Evolutionary conservation across 2,329 filamentous ascomycete species (phyloP), one percentile per base, ranked within the genome.

Genomic region (Aspergillus tubingensis): DNA sequence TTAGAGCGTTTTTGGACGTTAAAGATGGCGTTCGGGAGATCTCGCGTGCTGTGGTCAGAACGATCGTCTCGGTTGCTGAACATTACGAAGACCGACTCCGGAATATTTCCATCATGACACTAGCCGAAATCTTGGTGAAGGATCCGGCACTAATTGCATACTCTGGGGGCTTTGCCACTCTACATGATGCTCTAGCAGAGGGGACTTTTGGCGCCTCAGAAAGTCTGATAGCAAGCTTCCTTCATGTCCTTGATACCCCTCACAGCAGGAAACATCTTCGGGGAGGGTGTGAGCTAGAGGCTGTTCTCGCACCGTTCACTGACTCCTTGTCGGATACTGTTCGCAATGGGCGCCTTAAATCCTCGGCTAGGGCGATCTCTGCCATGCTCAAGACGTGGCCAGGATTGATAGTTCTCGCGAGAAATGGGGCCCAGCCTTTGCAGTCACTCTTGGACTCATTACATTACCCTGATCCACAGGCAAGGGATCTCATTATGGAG

Each of bases 121-220:
- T 99, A 32, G 91, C 93, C 5, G 95, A 99, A 73, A 91, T 99
- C 47, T 82, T 99, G 59, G 86, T 98, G 39, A 89, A 91, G 65
- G 91, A 96, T 68, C 93, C 96, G 2, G 85, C 85, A 50, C 81
- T 97, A 17, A 81, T 97, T 19, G 87, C 95, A 27, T 86, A 90
- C 53, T 91, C 93, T 3, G 93, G 94, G 10, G 95, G 94, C 2
- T 84, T 99, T 65, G 87, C 88, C 15, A 88, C 92, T 2, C 79
- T 99, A n/a, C 91, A 92, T n/a, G 93, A 97, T 72, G 92, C 92
- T 3, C 84, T 99, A 57, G 88, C 90, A 0, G 94, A 96, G 74
- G 95, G 95, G 15, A 89, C 88, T 7, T 98, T 98, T 77, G 92
- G 94, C 66, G 92, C 94, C 5, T 92, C 95, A 0, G 92, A 98